A percentile compares a stretch with the other conserved stretches of the same genome.
Conservation (phyloP, 805 yeast species). For the Candida xyloterini region DNA sequence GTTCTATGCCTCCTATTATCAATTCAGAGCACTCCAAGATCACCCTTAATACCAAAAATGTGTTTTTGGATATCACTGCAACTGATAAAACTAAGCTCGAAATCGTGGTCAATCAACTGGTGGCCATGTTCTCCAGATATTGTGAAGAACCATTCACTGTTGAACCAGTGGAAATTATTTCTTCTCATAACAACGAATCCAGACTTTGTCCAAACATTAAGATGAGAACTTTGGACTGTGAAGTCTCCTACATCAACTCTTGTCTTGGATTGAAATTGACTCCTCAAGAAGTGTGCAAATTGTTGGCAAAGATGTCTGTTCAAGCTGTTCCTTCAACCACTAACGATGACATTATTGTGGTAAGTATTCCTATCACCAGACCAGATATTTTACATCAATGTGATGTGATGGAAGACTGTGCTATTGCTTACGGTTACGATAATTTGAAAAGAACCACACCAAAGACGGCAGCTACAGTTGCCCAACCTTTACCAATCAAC, state of each 20-base stretch:
- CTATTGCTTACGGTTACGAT: slow-evolving; percentile 93
- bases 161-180: slow-evolving; percentile 85
- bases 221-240: slow-evolving; percentile 69
- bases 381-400: slow-evolving; percentile 95
- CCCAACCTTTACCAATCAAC: slow-evolving; percentile 86
- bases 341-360: slow-evolving; percentile 53
- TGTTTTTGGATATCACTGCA: slow-evolving; percentile 92
- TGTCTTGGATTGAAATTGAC: slow-evolving; percentile 81
- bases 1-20: slow-evolving; percentile 96
- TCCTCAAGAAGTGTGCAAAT: slow-evolving; percentile 61
- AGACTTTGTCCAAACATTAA: slow-evolving; percentile 72
- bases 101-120: slow-evolving; percentile 85
- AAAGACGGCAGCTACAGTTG: slow-evolving; percentile 74
- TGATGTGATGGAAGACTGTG: slow-evolving; percentile 98
- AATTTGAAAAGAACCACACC: slow-evolving; percentile 78
- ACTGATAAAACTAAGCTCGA: slow-evolving; percentile 94
- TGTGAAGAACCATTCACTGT: slow-evolving; percentile 76
- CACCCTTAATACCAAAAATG: slow-evolving; percentile 76
- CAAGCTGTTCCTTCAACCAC: slow-evolving; percentile 50
- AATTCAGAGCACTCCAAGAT: slow-evolving; percentile 90
- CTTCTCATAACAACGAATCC: slow-evolving; percentile 74
- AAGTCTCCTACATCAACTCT: slow-evolving; percentile 82
- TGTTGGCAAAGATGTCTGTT: slow-evolving; percentile 80
- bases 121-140: slow-evolving; percentile 94
- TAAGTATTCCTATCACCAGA: slow-evolving; percentile 87